A percentile compares a stretch with the other conserved stretches of the same genome.
Conservation (phyloP, 257 asterid species). For the Solanum medicagineum region DNA sequence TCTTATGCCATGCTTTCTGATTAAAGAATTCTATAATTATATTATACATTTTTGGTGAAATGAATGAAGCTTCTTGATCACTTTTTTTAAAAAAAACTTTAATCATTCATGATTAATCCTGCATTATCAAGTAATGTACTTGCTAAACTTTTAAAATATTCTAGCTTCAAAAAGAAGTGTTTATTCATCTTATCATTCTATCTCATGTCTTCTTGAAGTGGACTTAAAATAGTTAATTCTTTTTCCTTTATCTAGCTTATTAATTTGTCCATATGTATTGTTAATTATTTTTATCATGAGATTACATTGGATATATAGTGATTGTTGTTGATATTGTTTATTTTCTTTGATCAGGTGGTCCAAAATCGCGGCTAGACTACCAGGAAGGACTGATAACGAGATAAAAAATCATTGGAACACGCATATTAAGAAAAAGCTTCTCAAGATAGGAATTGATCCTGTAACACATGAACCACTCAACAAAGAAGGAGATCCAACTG, state of each 20-base stretch:
- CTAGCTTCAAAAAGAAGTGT: neutral
- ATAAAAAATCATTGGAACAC: conserved; percentile 97
- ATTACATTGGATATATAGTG: too few species aligned
- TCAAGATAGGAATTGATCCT: conserved; percentile 87
- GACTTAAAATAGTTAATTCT: neutral
- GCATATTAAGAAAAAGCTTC: conserved; percentile 80
- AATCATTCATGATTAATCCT: neutral
- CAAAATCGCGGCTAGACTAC: conserved; percentile 81
- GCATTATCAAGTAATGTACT: neutral
- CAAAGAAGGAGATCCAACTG: conserved; percentile 14
- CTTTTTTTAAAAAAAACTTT: neutral
- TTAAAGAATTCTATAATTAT: neutral
- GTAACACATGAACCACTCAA: conserved; percentile 68
- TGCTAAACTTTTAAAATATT: conserved; percentile 1
- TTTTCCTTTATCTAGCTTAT: neutral
- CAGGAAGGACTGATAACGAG: conserved; percentile 91
- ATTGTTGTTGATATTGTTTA: neutral
- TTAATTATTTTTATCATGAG: too few species aligned
- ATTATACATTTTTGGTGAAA: neutral
- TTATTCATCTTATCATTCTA: neutral
- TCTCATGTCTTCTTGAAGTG: neutral
- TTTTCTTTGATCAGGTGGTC: conserved; percentile 48
- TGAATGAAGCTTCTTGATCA: neutral
- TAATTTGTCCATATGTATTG: neutral
- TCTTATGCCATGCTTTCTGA: neutral